Conservation (phyloP, 345 rosid genomes). For the Fremontodendron californicum region DNA sequence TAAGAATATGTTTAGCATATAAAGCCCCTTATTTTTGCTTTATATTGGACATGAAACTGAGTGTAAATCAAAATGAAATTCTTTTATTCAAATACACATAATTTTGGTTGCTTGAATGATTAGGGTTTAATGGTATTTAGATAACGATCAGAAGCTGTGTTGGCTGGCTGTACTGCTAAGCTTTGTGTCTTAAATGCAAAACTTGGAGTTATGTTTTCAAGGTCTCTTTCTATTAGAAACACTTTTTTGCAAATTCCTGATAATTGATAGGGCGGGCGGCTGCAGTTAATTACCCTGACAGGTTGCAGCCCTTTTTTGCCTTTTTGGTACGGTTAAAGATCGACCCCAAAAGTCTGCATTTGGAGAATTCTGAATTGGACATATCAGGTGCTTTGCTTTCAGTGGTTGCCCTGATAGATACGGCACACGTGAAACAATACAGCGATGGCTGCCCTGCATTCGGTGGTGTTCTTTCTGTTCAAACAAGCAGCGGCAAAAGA, state of each 20-base stretch:
- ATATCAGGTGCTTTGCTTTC: background rate
- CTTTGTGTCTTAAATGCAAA: background rate
- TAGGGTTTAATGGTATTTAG: background rate
- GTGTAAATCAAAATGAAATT: background rate
- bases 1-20: background rate
- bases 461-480: too few relatives aligned
- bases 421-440: background rate
- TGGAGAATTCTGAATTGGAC: background rate
- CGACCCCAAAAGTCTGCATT: background rate
- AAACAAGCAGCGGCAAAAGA: background rate
- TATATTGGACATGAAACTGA: background rate
- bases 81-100: background rate
- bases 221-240: background rate
- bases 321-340: background rate
- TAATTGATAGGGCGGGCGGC: background rate
- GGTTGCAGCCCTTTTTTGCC: background rate
- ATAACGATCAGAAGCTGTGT: background rate
- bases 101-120: background rate
- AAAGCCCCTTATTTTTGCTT: background rate
- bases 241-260: background rate
- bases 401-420: background rate
- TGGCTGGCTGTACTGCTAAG: background rate
- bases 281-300: background rate
- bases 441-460: background rate
- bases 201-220: background rate